Base-by-base conservation (phyloP, 495 filamentous ascomycete species). In the Penicillium silybi region DNA sequence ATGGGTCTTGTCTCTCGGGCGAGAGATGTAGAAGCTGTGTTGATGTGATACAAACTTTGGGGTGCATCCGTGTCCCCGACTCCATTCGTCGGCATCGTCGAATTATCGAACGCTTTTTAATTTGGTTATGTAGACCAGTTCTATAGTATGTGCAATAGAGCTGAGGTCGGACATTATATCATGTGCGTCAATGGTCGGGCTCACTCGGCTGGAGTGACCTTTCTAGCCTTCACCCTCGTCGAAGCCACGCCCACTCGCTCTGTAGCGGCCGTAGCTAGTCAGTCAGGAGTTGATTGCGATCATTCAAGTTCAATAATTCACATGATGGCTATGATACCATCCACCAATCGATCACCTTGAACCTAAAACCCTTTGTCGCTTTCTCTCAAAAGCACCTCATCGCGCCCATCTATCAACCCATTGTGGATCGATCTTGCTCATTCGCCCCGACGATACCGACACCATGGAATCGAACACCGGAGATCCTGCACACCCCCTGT, bases 311-410 rank as follows among this genome's bases (percentile, higher is more conserved):
- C n/a, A n/a, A n/a, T n/a, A n/a, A n/a, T n/a, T n/a, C n/a, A n/a
- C n/a, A n/a, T n/a, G n/a, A n/a, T n/a, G n/a, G 10, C 38, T 13
- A 41, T 18, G n/a, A 41, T n/a, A 27, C 22, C 34, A 15, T 27
- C 7, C 26, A 29, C 27, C 48, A 43, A 25, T 7, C 11, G 11
- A 17, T 10, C 37, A 15, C 15, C 27, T 18, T 17, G 48, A 54
- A 48, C 44, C 45, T 48, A 44, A 59, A 54, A 40, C 6, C 32
- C 32, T 27, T 34, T 35, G 18, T 20, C 38, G 43, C 29, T 27
- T 16, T 44, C 32, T 25, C 6, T 8, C 10, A n/a, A 37, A 40
- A 67, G 59, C 64, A 67, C 64, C 64, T 67, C 62, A 67, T 67
- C 44, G 32, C 25, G 37, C 32, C 48, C 44, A 23, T 46, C 10